Conservation (phyloP, 148 eudicot species). For the Cornus suecica region DNA sequence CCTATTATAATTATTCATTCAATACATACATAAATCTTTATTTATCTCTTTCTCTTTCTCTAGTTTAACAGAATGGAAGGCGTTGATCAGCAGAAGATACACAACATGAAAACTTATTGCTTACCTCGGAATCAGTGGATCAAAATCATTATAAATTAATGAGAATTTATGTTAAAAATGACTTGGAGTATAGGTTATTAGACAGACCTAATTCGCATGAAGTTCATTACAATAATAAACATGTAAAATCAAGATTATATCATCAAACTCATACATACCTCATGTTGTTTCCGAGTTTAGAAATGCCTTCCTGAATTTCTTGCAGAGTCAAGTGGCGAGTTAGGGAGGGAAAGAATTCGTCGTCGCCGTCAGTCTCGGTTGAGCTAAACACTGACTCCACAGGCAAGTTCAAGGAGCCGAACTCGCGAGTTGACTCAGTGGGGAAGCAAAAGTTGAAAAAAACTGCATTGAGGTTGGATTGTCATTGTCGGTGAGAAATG, state of each 20-base stretch:
- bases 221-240: neutral
- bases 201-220: no score
- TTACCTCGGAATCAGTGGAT: no score
- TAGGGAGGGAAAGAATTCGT: conserved; percentile 41
- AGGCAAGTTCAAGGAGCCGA: conserved; percentile 23
- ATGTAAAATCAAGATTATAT: neutral
- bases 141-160: no score
- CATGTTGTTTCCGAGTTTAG: neutral
- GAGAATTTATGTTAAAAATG: no score
- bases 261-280: conserved; percentile 30
- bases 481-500: conserved; percentile 57
- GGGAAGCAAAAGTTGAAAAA: conserved; percentile 15
- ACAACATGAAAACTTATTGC: no score
- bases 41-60: no score
- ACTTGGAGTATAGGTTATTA: no score
- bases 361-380: conserved; percentile 42
- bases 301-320: conserved; percentile 8
- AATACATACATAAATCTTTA: no score
- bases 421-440: conserved; percentile 16
- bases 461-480: conserved; percentile 10
- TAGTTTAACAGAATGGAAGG: no score
- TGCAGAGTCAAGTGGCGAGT: conserved; percentile 46
- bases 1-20: no score
- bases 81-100: no score
- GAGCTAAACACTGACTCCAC: conserved; percentile 40